A percentile compares a stretch with the other conserved stretches of the same genome.
These are phyloP conservation scores for Clavispora fructus DNA, from an alignment of 805 yeast genomes.

Conservation along the genomic window DNA sequence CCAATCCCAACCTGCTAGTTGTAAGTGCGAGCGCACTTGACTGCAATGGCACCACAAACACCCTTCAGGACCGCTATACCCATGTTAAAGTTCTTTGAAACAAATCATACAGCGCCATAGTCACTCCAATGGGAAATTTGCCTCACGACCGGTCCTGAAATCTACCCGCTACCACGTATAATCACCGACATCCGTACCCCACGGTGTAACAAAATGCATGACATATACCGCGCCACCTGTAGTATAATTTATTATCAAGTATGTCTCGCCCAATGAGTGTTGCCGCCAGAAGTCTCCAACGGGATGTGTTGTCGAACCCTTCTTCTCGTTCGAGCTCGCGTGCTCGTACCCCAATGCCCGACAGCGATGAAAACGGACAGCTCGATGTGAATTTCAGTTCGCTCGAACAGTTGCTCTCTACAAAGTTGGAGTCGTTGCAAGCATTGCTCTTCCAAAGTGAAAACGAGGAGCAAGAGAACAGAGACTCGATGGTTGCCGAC, in stretches of 20 bases:
- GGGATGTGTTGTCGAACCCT: slow-evolving; percentile 19
- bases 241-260: neutral
- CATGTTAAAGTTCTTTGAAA: too few relatives aligned
- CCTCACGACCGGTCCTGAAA: too few relatives aligned
- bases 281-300: slow-evolving; percentile 10
- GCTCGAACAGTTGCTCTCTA: slow-evolving; percentile 30
- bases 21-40: too few relatives aligned
- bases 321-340: slow-evolving; percentile 30
- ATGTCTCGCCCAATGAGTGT: slow-evolving; percentile 9
- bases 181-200: neutral
- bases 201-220: neutral
- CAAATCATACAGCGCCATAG: too few relatives aligned
- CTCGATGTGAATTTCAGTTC: slow-evolving; percentile 30
- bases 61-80: too few relatives aligned
- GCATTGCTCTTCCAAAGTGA: slow-evolving; percentile 12
- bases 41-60: too few relatives aligned
- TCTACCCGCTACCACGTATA: neutral
- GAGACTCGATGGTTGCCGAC: slow-evolving; percentile 17
- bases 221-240: neutral
- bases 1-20: too few relatives aligned
- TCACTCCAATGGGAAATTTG: too few relatives aligned
- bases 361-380: slow-evolving; percentile 31
- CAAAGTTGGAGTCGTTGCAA: slow-evolving; percentile 28
- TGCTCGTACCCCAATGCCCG: slow-evolving; percentile 30
- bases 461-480: slow-evolving; percentile 12